Base-by-base conservation (phyloP, 306 rosid genomes). In the Myrica gale region DNA sequence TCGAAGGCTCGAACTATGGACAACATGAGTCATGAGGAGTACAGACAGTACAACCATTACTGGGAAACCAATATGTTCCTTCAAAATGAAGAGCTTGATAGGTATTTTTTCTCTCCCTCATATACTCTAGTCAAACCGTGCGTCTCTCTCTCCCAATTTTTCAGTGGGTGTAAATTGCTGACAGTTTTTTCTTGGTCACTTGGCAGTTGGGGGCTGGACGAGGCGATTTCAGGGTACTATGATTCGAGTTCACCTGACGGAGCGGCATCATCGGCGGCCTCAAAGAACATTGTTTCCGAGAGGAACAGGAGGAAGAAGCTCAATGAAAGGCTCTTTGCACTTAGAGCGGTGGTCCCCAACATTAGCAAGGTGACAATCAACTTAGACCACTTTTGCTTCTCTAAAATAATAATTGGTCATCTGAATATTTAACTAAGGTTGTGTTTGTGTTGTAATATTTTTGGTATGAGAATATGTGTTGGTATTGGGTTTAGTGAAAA, bases 221-320 rank as follows among this genome's bases (percentile, higher is more conserved):
- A 90, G 77, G 90, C 93, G 10, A 75, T 92, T 20, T 89, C 92
- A 0, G 91, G 88, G 0, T 83, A 90, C 83, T 96, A 89, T 13
- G 97, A 92, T 74, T 90, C 99, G 13, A 96, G 99, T 76, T 96
- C 98, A 7, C 97, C 99, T 13, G 97, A 96, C 48, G 99, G 99
- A 39, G 88, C 91, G 0, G 90, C 96, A 4, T 89, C 97, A 3
- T 90, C 96, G 43, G 86, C 83, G 39, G 92, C 96, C 0, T 90
- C 99, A 1, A 96, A 96, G 90, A 96, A 96, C 83, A 90, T 92
- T 50, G 88, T 88, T 1, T 96, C 98, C 4, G 99, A 96, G 87
- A 88, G 98, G 77, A 92, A 89, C 66, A 71, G 99, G 76, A 88
- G 99, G 86, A 92, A 86, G 90, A 96, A 90, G 80, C 96, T 96